Conservation (phyloP, 2,329 filamentous ascomycete genomes). For the Diaporthe humulicola region DNA sequence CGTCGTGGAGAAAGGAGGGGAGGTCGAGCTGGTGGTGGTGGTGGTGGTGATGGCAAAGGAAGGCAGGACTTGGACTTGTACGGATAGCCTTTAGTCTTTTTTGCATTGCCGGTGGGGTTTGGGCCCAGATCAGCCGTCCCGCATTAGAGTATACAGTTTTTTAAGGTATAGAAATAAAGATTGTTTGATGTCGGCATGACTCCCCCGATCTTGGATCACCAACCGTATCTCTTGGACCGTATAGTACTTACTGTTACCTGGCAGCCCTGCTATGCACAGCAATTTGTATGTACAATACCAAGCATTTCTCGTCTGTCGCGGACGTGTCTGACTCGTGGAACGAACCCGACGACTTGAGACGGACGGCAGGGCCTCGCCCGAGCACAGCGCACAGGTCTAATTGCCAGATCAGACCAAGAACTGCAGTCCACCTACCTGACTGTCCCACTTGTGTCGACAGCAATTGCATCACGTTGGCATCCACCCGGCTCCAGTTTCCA, state of each 20-base stretch:
- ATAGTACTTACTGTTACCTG: not conserved
- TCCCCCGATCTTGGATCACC: conserved; percentile 19
- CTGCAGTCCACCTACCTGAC: not conserved
- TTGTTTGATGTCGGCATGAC: conserved; percentile 14
- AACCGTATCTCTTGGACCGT: not conserved
- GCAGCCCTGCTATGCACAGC: not conserved
- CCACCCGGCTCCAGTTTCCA: not conserved
- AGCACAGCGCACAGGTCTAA: not conserved
- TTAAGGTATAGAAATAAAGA: not conserved
- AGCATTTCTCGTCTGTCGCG: too few species aligned
- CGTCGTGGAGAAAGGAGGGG: not conserved
- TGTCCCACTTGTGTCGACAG: not conserved
- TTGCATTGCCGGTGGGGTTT: not conserved
- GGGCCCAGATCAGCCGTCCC: not conserved
- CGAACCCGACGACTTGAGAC: conserved; percentile 17
- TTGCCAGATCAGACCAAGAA: not conserved
- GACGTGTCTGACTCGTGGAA: conserved; percentile 9
- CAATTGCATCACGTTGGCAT: conserved; percentile 15
- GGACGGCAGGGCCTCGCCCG: conserved; percentile 23
- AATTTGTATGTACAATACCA: not conserved
- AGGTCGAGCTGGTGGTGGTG: not conserved
- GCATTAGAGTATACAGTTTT: not conserved
- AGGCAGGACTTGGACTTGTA: not conserved
- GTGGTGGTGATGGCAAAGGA: not conserved
- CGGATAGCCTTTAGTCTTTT: not conserved